Evolutionary conservation across 495 filamentous ascomycete genomes (phyloP).

Genomic region (Penicillium daleae): DNA sequence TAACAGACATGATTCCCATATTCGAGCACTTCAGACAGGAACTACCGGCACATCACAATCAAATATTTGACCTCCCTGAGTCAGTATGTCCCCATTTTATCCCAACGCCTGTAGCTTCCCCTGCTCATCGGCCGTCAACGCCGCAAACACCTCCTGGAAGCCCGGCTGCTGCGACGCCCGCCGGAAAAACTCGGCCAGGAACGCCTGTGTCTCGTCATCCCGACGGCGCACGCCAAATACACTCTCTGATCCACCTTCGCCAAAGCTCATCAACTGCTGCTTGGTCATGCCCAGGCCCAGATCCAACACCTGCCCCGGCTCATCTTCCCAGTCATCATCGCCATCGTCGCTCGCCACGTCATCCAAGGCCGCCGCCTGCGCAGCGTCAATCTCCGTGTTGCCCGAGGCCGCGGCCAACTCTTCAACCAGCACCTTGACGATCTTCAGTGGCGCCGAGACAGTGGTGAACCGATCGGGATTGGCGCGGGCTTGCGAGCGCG

Average conservation of each 20-base stretch:
- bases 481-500: conserved; percentile 79
- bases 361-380: conserved; percentile 55
- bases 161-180: conserved; percentile 68
- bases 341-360: conserved; percentile 62
- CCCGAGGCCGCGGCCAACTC: conserved; percentile 73
- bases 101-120: conserved; percentile 60
- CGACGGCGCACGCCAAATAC: conserved; percentile 62
- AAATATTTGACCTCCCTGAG: neutral
- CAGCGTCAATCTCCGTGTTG: conserved; percentile 56
- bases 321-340: conserved; percentile 90
- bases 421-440: conserved; percentile 91
- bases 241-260: conserved; percentile 59
- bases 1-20: neutral
- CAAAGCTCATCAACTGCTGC: conserved; percentile 78
- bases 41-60: neutral
- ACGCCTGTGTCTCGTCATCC: conserved; percentile 92
- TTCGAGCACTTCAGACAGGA: neutral
- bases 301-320: conserved; percentile 69
- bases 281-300: conserved; percentile 67
- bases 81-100: conserved; percentile 3
- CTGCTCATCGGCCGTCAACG: conserved; percentile 74
- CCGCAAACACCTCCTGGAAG: conserved; percentile 74
- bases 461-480: conserved; percentile 91
- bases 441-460: conserved; percentile 86
- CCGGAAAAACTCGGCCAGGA: conserved; percentile 81